Evolutionary conservation across 805 yeast species (phyloP), one percentile per base, ranked within the genome.

Genomic region (Hemisphaericaspora nanyangensis): DNA sequence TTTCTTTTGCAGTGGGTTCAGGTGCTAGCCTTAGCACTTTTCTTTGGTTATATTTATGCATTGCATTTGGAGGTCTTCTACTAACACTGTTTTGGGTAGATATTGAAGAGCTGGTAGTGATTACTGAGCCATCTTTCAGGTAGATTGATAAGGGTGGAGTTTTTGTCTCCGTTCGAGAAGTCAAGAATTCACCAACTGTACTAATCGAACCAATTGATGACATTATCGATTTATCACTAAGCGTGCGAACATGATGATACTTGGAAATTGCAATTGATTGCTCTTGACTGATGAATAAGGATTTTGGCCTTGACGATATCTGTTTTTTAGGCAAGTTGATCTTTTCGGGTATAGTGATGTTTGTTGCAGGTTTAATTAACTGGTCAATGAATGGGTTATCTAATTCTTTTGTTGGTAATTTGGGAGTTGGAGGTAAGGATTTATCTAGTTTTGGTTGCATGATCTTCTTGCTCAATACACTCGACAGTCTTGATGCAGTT

Each of bases 161-260:
- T 5, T 3, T 3, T 8, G 8, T 22, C 11, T 22, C 26, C 3
- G 11, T 8, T 8, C 26, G 26, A 12, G 26, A 3, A 32, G 51
- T 55, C 44, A 56, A 43, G 17, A 57, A 46, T 31, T 63, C 70
- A 2, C 64, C 66, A 13, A 59, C 47, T 1, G 69, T 56, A 42
- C 66, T 61, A 40, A 63, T 60, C 1, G 66, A 57, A 42, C 68
- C 61, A 10, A 65, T 60, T 0, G 70, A 61, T 5, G 70, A 63
- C 2, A 61, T 67, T 15, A 51, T 55, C 1, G 70, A 63, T 37
- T 66, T 70, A 25, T 66, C 70, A 31, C 70, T 64, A 40, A 63
- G 61, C 8, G 54, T 53, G 36, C 72, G 42, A 31, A 55, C 52
- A 33, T 46, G 44, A 27, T 47, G 42, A n/a, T n/a, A n/a, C 43